Percentiles rank a stretch among this genome's conserved stretches.
phyloP scores from a whole-genome alignment of 805 yeast genomes.

The Candida succiphila region DNA sequence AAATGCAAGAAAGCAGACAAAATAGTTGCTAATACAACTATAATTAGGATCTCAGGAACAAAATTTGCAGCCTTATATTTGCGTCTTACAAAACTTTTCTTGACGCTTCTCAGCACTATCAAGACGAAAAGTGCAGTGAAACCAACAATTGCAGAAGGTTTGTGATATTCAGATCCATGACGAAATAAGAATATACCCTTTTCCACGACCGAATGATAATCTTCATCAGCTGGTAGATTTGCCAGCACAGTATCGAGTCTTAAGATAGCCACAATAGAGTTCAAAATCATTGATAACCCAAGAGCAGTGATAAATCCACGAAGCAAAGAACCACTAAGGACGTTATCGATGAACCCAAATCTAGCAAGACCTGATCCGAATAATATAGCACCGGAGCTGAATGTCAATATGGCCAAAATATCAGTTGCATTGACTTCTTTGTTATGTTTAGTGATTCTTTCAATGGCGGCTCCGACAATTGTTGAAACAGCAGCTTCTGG shows the following conservation, averaged over 20 bases:
- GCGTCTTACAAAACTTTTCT: conserved; percentile 23
- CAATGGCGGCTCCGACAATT: conserved; percentile 72
- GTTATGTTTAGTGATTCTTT: conserved; percentile 37
- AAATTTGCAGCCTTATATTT: conserved; percentile 40
- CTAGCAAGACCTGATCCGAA: conserved; percentile 71
- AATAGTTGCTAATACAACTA: conserved; percentile 53
- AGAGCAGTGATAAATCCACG: conserved; percentile 83
- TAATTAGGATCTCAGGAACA: conserved; percentile 77
- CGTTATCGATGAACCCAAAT: conserved; percentile 77
- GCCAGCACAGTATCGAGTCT: conserved; percentile 46
- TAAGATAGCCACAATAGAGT: conserved; percentile 61
- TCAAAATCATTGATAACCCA: conserved; percentile 74
- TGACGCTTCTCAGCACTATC: conserved; percentile 29
- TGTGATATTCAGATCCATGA: conserved; percentile 39
- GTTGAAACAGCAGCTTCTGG: conserved; percentile 86
- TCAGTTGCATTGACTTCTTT: conserved; percentile 36
- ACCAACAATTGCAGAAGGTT: conserved; percentile 55
- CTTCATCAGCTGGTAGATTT: conserved; percentile 33
- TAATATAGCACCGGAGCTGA: conserved; percentile 64
- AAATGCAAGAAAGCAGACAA: conserved; percentile 39
- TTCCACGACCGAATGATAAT: conserved; percentile 61
- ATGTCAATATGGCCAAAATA: conserved; percentile 58
- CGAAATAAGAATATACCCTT: conserved; percentile 49
- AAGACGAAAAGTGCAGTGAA: conserved; percentile 36
- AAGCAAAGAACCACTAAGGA: conserved; percentile 64